These are phyloP conservation scores for Sisymbrium altissimum DNA, from an alignment of 345 rosid species.

Conservation along the genomic window DNA sequence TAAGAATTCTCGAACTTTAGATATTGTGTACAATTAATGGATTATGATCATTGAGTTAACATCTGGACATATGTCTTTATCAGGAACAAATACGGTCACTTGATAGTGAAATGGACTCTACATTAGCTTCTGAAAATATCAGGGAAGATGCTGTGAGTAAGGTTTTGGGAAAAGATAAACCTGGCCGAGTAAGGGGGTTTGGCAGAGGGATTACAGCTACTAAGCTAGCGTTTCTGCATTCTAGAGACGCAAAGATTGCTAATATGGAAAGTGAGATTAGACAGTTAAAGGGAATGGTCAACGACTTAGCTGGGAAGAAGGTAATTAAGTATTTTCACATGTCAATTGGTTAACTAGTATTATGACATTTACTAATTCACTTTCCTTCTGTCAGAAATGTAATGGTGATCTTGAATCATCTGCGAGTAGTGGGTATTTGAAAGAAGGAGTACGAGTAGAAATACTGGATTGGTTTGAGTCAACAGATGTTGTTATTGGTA, in stretches of 20 bases:
- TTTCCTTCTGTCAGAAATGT: background rate
- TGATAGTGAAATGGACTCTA: background rate
- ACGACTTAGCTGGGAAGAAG: constrained; percentile 5
- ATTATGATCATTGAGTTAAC: background rate
- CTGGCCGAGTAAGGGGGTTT: background rate
- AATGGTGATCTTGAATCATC: background rate
- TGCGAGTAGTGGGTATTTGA: background rate
- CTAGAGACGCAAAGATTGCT: background rate
- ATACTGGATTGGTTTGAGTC: background rate
- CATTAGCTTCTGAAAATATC: background rate
- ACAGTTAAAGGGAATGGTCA: background rate
- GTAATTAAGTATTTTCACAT: background rate
- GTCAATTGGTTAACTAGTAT: background rate
- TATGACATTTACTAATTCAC: background rate
- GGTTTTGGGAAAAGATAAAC: background rate
- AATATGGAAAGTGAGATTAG: background rate
- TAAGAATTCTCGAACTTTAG: background rate
- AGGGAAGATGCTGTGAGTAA: background rate
- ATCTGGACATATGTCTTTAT: background rate
- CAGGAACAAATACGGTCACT: background rate
- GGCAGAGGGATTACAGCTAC: background rate
- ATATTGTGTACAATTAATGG: background rate
- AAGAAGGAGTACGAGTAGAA: background rate
- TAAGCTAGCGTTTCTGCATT: background rate
- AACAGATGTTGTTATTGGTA: background rate